Percentiles rank a stretch among this genome's conserved stretches.
Conservation (phyloP, 179 eudicot genomes). For the Dionaea muscipula region DNA sequence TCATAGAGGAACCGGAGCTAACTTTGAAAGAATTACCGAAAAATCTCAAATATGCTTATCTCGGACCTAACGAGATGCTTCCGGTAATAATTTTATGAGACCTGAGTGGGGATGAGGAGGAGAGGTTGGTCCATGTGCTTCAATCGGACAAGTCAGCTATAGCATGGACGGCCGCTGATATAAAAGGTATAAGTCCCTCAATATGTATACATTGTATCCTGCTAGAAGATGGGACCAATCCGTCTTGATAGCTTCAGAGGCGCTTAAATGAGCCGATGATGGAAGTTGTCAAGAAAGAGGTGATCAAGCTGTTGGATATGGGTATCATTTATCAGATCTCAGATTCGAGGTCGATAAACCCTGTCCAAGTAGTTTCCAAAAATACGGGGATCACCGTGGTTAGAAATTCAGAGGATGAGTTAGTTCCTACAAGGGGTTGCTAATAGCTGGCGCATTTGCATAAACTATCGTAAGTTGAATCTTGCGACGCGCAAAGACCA, state of each 20-base stretch:
- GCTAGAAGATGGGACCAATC: background rate
- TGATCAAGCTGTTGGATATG: background rate
- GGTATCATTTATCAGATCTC: background rate
- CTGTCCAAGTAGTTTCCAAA: background rate
- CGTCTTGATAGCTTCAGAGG: background rate
- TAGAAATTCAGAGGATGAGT: background rate
- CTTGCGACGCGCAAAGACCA: background rate
- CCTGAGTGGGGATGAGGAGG: too few species aligned
- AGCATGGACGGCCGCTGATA: constrained; percentile 3
- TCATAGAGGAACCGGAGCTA: too few species aligned
- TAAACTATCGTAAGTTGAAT: background rate
- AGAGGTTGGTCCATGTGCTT: background rate
- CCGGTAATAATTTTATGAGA: too few species aligned
- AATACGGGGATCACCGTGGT: background rate
- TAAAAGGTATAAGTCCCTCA: constrained; percentile 4
- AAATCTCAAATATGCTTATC: too few species aligned
- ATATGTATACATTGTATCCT: background rate
- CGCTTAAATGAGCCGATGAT: background rate
- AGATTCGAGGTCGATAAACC: background rate
- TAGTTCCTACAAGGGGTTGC: background rate
- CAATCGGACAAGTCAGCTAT: background rate
- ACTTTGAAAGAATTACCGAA: too few species aligned
- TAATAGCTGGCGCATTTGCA: background rate
- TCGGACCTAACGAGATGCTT: too few species aligned
- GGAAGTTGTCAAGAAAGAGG: background rate